Percentiles rank a stretch among this genome's conserved stretches.
These are phyloP conservation scores for Colletotrichum siamense DNA, from an alignment of 2,329 filamentous ascomycete species.

Conservation along the genomic window DNA sequence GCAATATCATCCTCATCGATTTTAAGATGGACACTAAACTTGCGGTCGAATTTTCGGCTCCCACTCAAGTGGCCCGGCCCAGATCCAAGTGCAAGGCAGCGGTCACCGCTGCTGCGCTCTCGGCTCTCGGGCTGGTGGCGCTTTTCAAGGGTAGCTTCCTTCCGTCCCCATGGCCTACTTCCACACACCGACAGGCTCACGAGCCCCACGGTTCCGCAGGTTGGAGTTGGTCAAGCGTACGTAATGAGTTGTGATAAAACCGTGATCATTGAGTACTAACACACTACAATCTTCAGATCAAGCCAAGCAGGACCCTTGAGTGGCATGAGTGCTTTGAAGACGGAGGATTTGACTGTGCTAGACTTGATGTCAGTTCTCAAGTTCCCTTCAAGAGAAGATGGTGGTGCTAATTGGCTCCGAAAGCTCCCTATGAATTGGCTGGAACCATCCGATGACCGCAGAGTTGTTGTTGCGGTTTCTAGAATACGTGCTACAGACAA, in stretches of 20 bases:
- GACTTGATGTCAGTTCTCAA: constrained; percentile 32
- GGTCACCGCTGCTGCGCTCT: neutral
- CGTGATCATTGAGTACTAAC: neutral
- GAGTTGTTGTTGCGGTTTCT: constrained; percentile 37
- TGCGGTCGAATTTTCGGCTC: neutral
- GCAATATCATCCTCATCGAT: neutral
- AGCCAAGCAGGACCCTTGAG: constrained; percentile 30
- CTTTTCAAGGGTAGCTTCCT: constrained; percentile 4
- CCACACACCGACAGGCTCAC: neutral
- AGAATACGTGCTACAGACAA: constrained; percentile 35
- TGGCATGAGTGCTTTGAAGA: constrained; percentile 38
- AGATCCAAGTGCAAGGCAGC: neutral
- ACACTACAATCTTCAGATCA: constrained; percentile 37
- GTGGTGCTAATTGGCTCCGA: constrained; percentile 27
- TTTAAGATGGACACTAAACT: neutral
- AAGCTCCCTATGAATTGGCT: constrained; percentile 42
- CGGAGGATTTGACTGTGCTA: constrained; percentile 34
- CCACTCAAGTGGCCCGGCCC: neutral
- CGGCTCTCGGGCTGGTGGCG: neutral
- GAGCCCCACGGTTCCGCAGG: neutral
- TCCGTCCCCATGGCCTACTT: neutral
- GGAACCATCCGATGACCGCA: constrained; percentile 28
- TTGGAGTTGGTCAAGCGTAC: constrained; percentile 16
- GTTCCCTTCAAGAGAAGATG: neutral
- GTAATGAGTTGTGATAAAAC: neutral